Conservation (phyloP, 2,329 filamentous ascomycete genomes). For the Phialocephala subalpina region DNA sequence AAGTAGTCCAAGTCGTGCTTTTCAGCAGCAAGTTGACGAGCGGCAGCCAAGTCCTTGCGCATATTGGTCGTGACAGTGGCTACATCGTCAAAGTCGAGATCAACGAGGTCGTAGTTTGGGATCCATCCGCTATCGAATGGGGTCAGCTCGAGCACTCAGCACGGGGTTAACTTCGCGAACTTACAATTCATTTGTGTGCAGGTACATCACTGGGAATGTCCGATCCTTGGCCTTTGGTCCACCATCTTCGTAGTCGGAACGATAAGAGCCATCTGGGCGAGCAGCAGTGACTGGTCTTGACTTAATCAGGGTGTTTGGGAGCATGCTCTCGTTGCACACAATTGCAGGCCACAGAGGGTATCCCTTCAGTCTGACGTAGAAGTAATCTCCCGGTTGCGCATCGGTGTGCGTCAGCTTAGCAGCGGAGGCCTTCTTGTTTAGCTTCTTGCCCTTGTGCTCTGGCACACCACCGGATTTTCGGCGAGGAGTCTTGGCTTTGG, state of each 20-base stretch:
- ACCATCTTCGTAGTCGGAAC: constrained; percentile 85
- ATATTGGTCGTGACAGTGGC: constrained; percentile 75
- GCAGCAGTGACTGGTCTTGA: constrained; percentile 85
- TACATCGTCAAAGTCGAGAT: constrained; percentile 78
- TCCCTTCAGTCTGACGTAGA: constrained; percentile 91
- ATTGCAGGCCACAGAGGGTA: constrained; percentile 95
- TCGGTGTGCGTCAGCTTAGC: constrained; percentile 73
- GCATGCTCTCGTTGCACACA: constrained; percentile 93
- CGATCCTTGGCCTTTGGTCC: constrained; percentile 87
- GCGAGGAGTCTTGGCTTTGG: constrained; percentile 57
- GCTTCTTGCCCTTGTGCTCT: constrained; percentile 78
- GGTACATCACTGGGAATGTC: constrained; percentile 94
- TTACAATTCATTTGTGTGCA: constrained; percentile 97
- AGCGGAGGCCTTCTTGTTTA: constrained; percentile 86
- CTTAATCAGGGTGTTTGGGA: constrained; percentile 79
- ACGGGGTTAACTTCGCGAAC: constrained; percentile 48
- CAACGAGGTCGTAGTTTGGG: constrained; percentile 81
- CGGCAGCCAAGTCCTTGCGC: constrained; percentile 79
- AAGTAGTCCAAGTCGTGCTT: constrained; percentile 81
- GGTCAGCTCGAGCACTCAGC: constrained; percentile 21
- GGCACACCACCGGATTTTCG: constrained; percentile 78
- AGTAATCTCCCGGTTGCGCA: constrained; percentile 90
- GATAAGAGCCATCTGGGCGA: constrained; percentile 83
- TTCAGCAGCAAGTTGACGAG: constrained; percentile 83
- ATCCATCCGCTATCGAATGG: constrained; percentile 79